Base-by-base conservation (phyloP, 495 filamentous ascomycete species). In the Neurospora hispaniola region DNA sequence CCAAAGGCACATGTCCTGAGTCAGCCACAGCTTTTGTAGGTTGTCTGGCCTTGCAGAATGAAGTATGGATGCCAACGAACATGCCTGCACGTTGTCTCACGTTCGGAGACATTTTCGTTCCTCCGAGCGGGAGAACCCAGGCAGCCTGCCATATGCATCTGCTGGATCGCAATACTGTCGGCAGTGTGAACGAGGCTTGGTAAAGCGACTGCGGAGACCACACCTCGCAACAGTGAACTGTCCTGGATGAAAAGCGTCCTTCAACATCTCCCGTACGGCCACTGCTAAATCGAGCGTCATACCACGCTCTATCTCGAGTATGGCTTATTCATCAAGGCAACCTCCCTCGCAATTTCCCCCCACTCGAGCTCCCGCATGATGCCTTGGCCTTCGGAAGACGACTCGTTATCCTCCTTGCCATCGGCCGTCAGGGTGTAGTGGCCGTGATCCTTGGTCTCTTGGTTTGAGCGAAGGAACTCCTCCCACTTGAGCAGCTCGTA, bases 251-350 rank as follows among this genome's bases (percentile, higher is more conserved):
- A 44, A 44, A 1, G 43, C 43, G 2, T 44, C 7, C 5, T 44
- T 44, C 43, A 9, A 46, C 43, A n/a, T 46, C 8, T 46, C 43
- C 43, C 8, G 3, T 4, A 10, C 8, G 48, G 23, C 5, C 11
- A 6, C 27, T 6, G 11, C 48, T 20, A 3, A 2, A 7, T 31
- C 48, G 5, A 23, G 11, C 48, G 10, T 54, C 11, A 23, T 27
- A 14, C 1, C 54, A 27, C 71, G 5, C 7, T 18, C 31, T 66
- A 66, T 66, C 86, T 83, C 5, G 87, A 85, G 81, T 98, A 98
- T n/a, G 96, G 96, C 75, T 91, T 91, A 80, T 99, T 99, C 93
- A 99, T 95, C 27, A 92, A 85, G 2, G 96, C 95, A 72, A 99
- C 92, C 84, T 98, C 96, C 40, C 94, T 86, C 5, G 93, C 89